Evolutionary conservation across 805 yeast genomes (phyloP).

Genomic region (Tetrapisispora arboricola): DNA sequence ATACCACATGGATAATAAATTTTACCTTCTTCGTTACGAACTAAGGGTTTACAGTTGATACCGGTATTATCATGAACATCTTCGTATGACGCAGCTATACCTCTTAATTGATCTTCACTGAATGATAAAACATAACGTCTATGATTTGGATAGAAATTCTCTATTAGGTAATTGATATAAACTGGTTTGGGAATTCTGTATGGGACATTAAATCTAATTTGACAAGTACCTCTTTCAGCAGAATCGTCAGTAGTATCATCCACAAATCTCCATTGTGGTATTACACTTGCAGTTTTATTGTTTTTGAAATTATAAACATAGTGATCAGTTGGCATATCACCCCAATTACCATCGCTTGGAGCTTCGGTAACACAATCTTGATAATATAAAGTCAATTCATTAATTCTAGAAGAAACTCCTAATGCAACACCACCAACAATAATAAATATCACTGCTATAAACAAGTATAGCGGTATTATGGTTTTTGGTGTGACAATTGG

Average conservation of each 20-base stretch:
- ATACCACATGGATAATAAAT: conserved; percentile 90
- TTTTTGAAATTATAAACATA: conserved; percentile 46
- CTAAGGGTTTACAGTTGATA: conserved; percentile 56
- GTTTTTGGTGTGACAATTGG: conserved; percentile 88
- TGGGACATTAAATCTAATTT: conserved; percentile 66
- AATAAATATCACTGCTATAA: conserved; percentile 70
- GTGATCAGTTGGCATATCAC: conserved; percentile 47
- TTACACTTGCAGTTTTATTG: conserved; percentile 26
- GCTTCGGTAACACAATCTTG: conserved; percentile 55
- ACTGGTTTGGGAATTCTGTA: conserved; percentile 62
- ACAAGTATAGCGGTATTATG: conserved; percentile 69
- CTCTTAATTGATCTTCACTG: conserved; percentile 77
- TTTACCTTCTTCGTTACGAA: conserved; percentile 40
- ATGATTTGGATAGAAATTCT: conserved; percentile 89
- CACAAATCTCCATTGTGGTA: conserved; percentile 62
- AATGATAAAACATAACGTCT: conserved; percentile 85
- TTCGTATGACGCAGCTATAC: conserved; percentile 50
- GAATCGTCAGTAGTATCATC: conserved; percentile 36
- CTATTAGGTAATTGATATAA: conserved; percentile 68
- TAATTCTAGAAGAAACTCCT: conserved; percentile 58
- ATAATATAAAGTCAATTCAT: conserved; percentile 65
- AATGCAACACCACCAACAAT: conserved; percentile 84
- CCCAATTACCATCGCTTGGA: conserved; percentile 31
- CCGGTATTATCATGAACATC: conserved; percentile 42
- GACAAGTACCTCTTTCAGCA: conserved; percentile 51